Base-by-base conservation (phyloP, 2,329 filamentous ascomycete genomes). In the Exophiala sideris region DNA sequence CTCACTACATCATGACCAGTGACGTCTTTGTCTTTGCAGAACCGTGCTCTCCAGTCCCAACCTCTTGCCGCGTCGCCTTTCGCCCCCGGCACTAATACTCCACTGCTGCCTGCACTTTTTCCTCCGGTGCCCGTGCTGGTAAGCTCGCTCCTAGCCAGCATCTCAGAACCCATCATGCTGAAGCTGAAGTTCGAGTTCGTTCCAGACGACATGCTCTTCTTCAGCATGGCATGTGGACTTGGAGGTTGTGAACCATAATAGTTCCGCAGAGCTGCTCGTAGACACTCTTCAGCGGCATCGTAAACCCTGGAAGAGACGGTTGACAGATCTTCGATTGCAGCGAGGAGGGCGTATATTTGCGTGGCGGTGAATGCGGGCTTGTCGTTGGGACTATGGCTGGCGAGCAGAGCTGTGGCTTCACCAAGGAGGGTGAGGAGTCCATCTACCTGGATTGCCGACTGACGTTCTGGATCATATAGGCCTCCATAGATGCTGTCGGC, bases 401-500 rank as follows among this genome's bases (percentile, higher is more conserved):
- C 85, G 83, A 56, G 95, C 76, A 57, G 96, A 1, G 89, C 81
- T 3, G 92, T 81, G 0, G 86, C 84, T 72, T 97, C 92, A 48
- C 90, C 91, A 1, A 97, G 79, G 11, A 97, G 77, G 2, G 87
- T 84, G 7, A 96, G 77, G 18, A 97, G 73, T 48, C 91, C 91
- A 64, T 97, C 92, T 58, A 95, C 88, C 63, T 89, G 89, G 14
- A 96, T 87, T 5, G 95, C 89, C 0, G 89, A 85, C 65, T 91
- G 88, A 10, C 88, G 82, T 14, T 83, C 81, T 20, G 85, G 84
- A 66, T 97, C 91, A 68, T 91, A 95, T 2, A 96, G 77, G 1
- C 92, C 92, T 51, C 92, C 92, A 53, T 89, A 88, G 64, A 97
- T 95, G 67, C 89, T 92, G 69, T 96, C 91, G 53, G 89, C 87